Base-by-base conservation (phyloP, 768 basidiomycete species). In the Russula foetens region DNA sequence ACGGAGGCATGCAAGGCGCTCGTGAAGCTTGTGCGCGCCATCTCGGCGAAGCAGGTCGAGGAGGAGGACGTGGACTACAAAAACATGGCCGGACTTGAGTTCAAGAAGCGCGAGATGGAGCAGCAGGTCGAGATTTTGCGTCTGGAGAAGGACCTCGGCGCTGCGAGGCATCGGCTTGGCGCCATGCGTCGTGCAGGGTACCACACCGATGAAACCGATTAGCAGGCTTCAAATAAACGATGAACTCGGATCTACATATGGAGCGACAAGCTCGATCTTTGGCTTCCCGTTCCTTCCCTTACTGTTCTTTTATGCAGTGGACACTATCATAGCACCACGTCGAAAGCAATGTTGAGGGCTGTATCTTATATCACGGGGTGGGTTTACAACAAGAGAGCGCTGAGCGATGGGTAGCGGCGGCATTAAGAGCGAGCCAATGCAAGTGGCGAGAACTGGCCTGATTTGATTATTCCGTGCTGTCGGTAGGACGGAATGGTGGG, bases 61-160 rank as follows among this genome's bases (percentile, higher is more conserved):
- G 84, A 86, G 54, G 91, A 95, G 64, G 85, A 90, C n/a, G 79
- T 84, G 14, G 79, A 83, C 73, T 98, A 92, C 76, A 88, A 88
- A 74, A 86, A 85, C 64, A 95, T 98, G 92, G 90, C 92, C 3
- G 85, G 79, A 45, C 79, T 97, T 69, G 95, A 99, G 74, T 98
- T 95, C 83, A 98, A 98, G 81, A 89, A 84, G 69, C 81, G 87
- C 51, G 96, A 98, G 81, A 98, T 99, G 94, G 97, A 98, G 75
- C 93, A 96, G 69, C 95, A 98, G 74, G 97, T 98, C n/a, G 91
- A 96, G 72, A 97, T 99, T 66, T 77, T 99, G 66, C 94, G 88
- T 71, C 74, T 98, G 67, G 97, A 98, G 78, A 97, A 97, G 76
- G 94, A 98, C 0, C 77, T 99, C 39, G 90, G 90, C 23, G 94